Evolutionary conservation across 306 rosid species (phyloP).

Genomic region (Quercus parvula): DNA sequence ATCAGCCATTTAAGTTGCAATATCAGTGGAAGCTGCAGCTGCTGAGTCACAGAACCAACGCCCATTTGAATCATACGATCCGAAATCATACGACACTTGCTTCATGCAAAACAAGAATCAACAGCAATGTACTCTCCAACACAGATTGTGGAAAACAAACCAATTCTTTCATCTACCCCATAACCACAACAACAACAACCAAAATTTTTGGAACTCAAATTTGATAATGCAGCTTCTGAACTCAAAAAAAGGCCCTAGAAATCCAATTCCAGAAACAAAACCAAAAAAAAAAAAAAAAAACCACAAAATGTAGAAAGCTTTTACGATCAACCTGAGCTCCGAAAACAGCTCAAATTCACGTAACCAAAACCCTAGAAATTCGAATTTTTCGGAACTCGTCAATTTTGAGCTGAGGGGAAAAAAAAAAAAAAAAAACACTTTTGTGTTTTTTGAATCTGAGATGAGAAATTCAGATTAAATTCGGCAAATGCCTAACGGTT

Average conservation of each 20-base stretch:
- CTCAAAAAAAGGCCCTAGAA: too few species aligned
- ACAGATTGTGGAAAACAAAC: constrained; percentile 14
- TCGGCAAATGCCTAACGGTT: constrained; percentile 24
- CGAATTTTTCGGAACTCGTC: constrained; percentile 21
- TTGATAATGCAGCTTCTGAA: constrained; percentile 33
- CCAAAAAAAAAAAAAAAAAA: neutral
- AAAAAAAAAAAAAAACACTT: neutral
- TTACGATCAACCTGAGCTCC: constrained; percentile 37
- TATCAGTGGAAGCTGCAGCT: constrained; percentile 20
- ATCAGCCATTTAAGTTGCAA: constrained; percentile 96
- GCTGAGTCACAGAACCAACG: constrained; percentile 47
- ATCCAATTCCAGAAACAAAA: neutral
- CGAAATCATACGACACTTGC: constrained; percentile 35
- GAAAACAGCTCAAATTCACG: constrained; percentile 32
- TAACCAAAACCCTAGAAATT: constrained; percentile 50
- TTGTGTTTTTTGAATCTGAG: neutral
- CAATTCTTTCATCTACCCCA: constrained; percentile 42
- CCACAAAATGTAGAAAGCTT: constrained; percentile 10
- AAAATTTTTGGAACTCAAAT: constrained; percentile 12
- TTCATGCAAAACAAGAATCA: constrained; percentile 52
- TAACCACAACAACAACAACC: constrained; percentile 13
- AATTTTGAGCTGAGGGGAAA: neutral
- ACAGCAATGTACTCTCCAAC: constrained; percentile 13
- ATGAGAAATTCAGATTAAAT: neutral
- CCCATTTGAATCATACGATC: constrained; percentile 62